A percentile compares a stretch with the other conserved stretches of the same genome.
phyloP scores from a whole-genome alignment of 2,329 filamentous ascomycete species.

The Rosellinia necatrix region DNA sequence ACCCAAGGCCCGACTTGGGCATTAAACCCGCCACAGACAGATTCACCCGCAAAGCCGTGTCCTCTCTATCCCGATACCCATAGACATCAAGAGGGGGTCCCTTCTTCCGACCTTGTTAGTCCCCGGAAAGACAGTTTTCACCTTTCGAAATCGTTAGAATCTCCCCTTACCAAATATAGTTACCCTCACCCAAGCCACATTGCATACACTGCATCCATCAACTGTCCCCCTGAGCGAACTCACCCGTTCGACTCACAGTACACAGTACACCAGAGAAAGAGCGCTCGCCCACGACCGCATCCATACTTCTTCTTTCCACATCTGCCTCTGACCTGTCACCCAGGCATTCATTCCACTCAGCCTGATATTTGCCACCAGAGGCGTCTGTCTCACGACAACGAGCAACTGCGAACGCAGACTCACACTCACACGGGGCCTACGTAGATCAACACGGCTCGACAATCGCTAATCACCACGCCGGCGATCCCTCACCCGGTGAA shows the following conservation, averaged over 20 bases:
- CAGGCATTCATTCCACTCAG: background rate
- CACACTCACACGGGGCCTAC: no score
- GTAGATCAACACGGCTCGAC: conserved; percentile 16
- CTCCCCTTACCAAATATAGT: conserved; percentile 9
- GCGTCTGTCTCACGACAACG: conserved; percentile 19
- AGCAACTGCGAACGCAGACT: background rate
- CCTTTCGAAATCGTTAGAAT: conserved; percentile 15
- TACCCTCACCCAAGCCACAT: background rate
- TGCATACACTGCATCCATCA: background rate
- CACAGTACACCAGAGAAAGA: conserved; percentile 18
- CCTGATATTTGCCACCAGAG: conserved; percentile 27
- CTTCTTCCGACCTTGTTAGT: conserved; percentile 3
- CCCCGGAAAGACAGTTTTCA: conserved; percentile 10
- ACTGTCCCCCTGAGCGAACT: conserved; percentile 6
- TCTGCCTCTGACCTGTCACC: background rate
- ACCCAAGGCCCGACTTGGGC: conserved; percentile 40
- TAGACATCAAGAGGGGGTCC: conserved; percentile 2
- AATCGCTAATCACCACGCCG: background rate
- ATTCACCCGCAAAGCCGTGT: background rate
- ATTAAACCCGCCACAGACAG: conserved; percentile 21
- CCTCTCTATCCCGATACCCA: background rate
- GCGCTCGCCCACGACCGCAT: background rate
- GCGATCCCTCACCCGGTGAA: conserved; percentile 12
- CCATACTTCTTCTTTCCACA: background rate
- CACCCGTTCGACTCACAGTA: conserved; percentile 20